Percentiles rank a stretch among this genome's conserved stretches.
These are phyloP conservation scores for Candida jianshihensis DNA, from an alignment of 805 yeast genomes.

Conservation along the genomic window DNA sequence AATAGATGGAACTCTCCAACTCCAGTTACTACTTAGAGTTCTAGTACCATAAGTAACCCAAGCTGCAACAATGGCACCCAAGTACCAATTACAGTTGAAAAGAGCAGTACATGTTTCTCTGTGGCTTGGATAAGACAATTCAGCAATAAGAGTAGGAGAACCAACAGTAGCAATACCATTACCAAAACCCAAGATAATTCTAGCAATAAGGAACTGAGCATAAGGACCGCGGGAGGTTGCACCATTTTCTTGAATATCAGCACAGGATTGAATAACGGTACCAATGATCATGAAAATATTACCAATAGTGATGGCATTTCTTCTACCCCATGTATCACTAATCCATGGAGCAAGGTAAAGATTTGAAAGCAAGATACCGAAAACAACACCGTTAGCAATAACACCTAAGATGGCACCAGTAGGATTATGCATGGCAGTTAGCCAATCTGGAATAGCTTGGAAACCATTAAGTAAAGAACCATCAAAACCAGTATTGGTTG, in stretches of 20 bases:
- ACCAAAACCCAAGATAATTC: constrained; percentile 46
- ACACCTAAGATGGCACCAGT: constrained; percentile 33
- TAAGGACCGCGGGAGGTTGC: constrained; percentile 26
- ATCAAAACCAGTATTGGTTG: constrained; percentile 38
- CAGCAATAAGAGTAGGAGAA: constrained; percentile 44
- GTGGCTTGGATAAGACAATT: constrained; percentile 41
- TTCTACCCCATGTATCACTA: constrained; percentile 36
- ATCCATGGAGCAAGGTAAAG: constrained; percentile 23
- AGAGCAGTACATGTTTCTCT: constrained; percentile 34
- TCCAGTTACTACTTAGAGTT: constrained; percentile 23
- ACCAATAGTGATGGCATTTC: constrained; percentile 17
- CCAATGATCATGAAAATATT: constrained; percentile 16
- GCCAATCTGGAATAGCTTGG: constrained; percentile 36
- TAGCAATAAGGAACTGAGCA: constrained; percentile 13
- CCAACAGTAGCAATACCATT: constrained; percentile 33
- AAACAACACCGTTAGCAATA: constrained; percentile 31
- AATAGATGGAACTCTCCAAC: constrained; percentile 50
- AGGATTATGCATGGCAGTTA: constrained; percentile 31
- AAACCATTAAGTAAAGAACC: constrained; percentile 39
- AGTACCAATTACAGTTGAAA: constrained; percentile 44
- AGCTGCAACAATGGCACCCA: constrained; percentile 43
- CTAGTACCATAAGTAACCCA: constrained; percentile 22
- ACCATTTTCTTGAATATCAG: no score
- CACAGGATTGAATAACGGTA: no score
- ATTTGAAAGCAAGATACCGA: constrained; percentile 33